Evolutionary conservation across 495 filamentous ascomycete species (phyloP), one percentile per base, ranked within the genome.

Genomic region (Aspergillus kassunensis): DNA sequence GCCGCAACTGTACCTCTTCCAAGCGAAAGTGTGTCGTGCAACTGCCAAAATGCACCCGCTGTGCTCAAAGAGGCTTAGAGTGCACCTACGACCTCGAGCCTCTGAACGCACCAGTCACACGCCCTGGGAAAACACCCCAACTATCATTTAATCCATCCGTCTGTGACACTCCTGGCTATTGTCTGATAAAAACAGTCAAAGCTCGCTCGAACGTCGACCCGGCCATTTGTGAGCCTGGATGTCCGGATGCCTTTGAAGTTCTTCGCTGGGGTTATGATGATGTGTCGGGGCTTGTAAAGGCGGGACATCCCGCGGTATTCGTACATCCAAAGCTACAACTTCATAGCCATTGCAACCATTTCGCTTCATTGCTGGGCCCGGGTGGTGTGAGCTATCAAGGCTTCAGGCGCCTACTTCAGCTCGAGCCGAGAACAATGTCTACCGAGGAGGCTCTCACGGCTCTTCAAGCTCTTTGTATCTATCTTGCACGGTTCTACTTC

Each of bases 1-100:
- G 45, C 13, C 45, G 33, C 3, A 48, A 37, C 19, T 48, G 45
- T 20, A 48, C 45, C 11, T 2, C 19, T 6, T 37, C 45, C 0
- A 48, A 48, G 31, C 45, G 45, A n/a, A 48, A 48, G 29, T 48
- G 45, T 15, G 45, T 48, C 1, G 20, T 48, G 13, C 45, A 37
- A 15, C 4, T 48, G 11, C 45, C 45, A 2, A 48, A 37, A 24
- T 48, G 45, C 20, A 37, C 45, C 19, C 45, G 45, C 21, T 48
- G 45, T 27, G 45, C 19, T 16, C 31, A 48, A 33, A 20, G 23
- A 19, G 45, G 45, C 23, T 20, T 48, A 7, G 16, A 48, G 31
- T 48, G 45, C 18, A 15, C 23, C 13, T 48, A 48, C 20, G 45
- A 48, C 10, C 45, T 48, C 13, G 45, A 48, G 20, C 45, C 45